Conservation (phyloP, 495 filamentous ascomycete species). For the Gamarada debralockiae region DNA sequence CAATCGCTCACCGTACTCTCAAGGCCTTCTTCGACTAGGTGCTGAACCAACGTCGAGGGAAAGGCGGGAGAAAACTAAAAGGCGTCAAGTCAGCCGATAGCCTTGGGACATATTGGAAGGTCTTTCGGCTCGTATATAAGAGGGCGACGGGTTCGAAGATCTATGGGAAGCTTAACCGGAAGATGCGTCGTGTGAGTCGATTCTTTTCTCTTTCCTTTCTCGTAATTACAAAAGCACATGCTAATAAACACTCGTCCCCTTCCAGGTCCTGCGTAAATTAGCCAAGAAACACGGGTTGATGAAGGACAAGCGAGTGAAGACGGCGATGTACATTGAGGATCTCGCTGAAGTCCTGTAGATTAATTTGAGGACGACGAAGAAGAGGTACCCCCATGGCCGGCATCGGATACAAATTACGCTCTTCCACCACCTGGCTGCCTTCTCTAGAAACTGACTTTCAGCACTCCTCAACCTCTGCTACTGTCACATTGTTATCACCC, state of each 20-base stretch:
- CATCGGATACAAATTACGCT: neutral
- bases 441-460: slow-evolving; percentile 4
- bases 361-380: slow-evolving; percentile 7
- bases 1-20: slow-evolving; percentile 17
- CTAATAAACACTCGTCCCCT: too few species aligned
- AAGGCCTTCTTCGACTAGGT: slow-evolving; percentile 16
- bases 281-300: too few species aligned
- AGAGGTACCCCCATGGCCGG: slow-evolving; percentile 2
- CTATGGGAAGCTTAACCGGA: slow-evolving; percentile 11
- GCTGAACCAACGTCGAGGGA: slow-evolving; percentile 11
- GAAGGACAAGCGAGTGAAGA: too few species aligned
- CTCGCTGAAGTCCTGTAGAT: too few species aligned
- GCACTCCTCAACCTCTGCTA: slow-evolving; percentile 9
- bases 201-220: slow-evolving; percentile 7
- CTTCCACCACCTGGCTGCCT: neutral
- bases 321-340: too few species aligned
- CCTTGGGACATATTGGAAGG: slow-evolving; percentile 13
- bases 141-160: slow-evolving; percentile 11
- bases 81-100: slow-evolving; percentile 4
- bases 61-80: slow-evolving; percentile 11
- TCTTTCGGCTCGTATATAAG: slow-evolving; percentile 13
- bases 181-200: slow-evolving; percentile 12
- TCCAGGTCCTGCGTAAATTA: too few species aligned
- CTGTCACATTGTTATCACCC: slow-evolving; percentile 20
- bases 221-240: too few species aligned